phyloP scores from a whole-genome alignment of 495 filamentous ascomycete genomes.

The Monascus purpureus region DNA sequence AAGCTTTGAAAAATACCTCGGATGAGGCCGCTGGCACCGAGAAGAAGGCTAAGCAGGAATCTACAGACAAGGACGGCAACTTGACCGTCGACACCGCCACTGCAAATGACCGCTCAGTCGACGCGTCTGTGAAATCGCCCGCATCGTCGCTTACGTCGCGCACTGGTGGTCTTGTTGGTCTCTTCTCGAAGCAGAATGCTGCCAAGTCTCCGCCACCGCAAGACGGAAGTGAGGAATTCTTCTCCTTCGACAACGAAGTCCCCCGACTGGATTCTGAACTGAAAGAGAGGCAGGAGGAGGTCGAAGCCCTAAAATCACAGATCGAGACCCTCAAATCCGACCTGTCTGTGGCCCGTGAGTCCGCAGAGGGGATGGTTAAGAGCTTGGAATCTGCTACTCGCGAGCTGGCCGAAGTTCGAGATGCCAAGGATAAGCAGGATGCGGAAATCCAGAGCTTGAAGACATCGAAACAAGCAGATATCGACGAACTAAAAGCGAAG shows the following conservation, averaged over 20 bases:
- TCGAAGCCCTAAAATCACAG: constrained; percentile 49
- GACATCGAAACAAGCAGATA: constrained; percentile 18
- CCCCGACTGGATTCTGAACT: constrained; percentile 50
- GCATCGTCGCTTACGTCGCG: constrained; percentile 8
- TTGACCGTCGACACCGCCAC: constrained; percentile 10
- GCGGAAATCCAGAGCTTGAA: constrained; percentile 27
- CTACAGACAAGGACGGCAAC: constrained; percentile 11
- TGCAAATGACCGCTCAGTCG: constrained; percentile 5
- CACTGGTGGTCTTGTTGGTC: constrained; percentile 5
- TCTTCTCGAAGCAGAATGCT: constrained; percentile 33
- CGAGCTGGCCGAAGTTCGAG: constrained; percentile 43
- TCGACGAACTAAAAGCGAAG: constrained; percentile 27
- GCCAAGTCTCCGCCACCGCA: constrained; percentile 16
- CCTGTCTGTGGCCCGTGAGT: constrained; percentile 44
- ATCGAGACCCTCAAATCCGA: constrained; percentile 40
- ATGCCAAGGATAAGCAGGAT: constrained; percentile 40
- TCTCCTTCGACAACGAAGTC: constrained; percentile 72
- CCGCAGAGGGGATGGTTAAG: constrained; percentile 48
- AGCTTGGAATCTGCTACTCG: constrained; percentile 45
- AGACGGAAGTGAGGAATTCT: constrained; percentile 60
- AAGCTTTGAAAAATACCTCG: constrained; percentile 41
- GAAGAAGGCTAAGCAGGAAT: constrained; percentile 16
- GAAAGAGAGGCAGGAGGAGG: constrained; percentile 47
- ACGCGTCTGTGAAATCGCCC: constrained; percentile 9
- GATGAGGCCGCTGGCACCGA: constrained; percentile 39